Percentiles rank a stretch among this genome's conserved stretches.
Conservation (phyloP, 495 filamentous ascomycete species). For the Talaromyces thailandensis region DNA sequence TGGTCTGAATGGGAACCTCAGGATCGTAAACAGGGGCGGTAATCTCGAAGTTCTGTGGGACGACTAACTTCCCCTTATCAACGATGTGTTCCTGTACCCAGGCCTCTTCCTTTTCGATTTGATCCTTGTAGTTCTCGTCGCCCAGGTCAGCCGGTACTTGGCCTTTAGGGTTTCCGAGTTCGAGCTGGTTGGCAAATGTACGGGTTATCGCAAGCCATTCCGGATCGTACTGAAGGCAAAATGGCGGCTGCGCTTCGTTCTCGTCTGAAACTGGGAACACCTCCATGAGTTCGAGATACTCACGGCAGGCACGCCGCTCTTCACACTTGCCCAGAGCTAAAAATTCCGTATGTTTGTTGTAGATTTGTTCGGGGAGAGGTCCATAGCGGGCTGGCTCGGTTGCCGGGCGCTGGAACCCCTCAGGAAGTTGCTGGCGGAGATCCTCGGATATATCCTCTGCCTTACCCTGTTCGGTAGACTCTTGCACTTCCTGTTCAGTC, state of each 20-base stretch:
- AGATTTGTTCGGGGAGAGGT: constrained; percentile 42
- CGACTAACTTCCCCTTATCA: constrained; percentile 40
- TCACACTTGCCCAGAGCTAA: constrained; percentile 80
- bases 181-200: constrained; percentile 55
- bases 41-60: constrained; percentile 68
- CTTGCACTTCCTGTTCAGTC: background rate
- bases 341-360: constrained; percentile 72
- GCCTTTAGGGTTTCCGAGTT: constrained; percentile 46
- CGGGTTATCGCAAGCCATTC: constrained; percentile 95
- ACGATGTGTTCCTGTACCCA: constrained; percentile 78
- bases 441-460: constrained; percentile 38
- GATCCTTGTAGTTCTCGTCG: constrained; percentile 49
- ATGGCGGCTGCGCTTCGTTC: constrained; percentile 13
- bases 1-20: constrained; percentile 22
- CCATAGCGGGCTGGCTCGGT: constrained; percentile 31
- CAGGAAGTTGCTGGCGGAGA: constrained; percentile 57
- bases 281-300: constrained; percentile 74
- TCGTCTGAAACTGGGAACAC: constrained; percentile 36
- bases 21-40: constrained; percentile 65
- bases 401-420: constrained; percentile 38
- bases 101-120: constrained; percentile 52
- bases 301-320: constrained; percentile 46
- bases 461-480: background rate
- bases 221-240: constrained; percentile 67
- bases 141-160: constrained; percentile 45